Base-by-base conservation (phyloP, 176 grass and related monocot genomes). In the Bonia amplexicaulis region DNA sequence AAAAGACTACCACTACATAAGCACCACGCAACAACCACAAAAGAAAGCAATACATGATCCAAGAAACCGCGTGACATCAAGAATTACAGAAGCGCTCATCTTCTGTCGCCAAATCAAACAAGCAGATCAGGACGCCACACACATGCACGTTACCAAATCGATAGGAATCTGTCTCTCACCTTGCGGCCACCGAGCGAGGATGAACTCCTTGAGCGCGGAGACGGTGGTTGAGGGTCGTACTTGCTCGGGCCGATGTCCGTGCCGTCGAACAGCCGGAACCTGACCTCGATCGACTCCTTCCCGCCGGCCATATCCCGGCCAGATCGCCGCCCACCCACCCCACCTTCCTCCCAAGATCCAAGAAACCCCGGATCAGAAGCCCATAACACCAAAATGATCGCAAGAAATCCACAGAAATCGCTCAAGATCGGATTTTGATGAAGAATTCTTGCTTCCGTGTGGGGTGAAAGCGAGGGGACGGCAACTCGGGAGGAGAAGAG, bases 171-270 rank as follows among this genome's bases (percentile, higher is more conserved):
- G 70, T 63, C 16, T 35, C 89, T 88, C 90, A 97, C 94, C 94
- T 94, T 94, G 92, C 49, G 94, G 94, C 94, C 94, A 97, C 75
- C 88, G 92, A 82, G 94, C 83, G 69, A 97, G 79, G 31, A 97
- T 94, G 83, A 82, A 81, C 82, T 97, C 94, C 89, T 97, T 97
- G 87, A 97, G 94, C 75, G 92, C 85, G 3, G 87, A 89, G 61
- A 97, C 90, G 74, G 92, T 94, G 23, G 92, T 94, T 6, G 92
- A 25, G 92, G 88, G 81, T 97, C 90, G 51, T 97, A 97, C 66
- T 97, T 97, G 83, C 82, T 94, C 62, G 94, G 94, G 22, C 92
- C 94, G 76, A 97, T 97, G 72, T 94, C 94, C 62, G 92, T 90
- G 69, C 94, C 94, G 37, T 97, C 94, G 40, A 89, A 97, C 6